Base-by-base conservation (phyloP, 805 yeast genomes). In the Diddensiella santjacobensis region DNA sequence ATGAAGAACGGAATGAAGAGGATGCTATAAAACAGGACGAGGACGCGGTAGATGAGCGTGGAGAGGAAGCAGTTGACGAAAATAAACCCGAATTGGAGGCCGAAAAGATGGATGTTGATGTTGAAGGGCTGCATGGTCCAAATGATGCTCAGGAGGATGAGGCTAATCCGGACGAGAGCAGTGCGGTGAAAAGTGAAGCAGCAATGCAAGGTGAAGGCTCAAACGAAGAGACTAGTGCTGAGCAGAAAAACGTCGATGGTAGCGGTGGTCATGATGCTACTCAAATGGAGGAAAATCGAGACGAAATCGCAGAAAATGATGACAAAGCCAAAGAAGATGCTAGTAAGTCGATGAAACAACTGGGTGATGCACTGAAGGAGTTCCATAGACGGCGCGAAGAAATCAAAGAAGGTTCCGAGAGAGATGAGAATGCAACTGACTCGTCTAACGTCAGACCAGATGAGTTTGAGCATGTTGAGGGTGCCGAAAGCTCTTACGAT, bases 321-420 rank as follows among this genome's bases (percentile, higher is more conserved):
- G 89, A 84, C 57, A 54, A 56, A 13, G 56, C 51, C 13, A 64
- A 62, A 5, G 63, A 68, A 15, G 62, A 58, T n/a, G 66, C 66
- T 30, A 63, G 64, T 20, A 69, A 88, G 58, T 80, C 95, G 0
- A 71, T 91, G 67, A 86, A 86, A 63, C 89, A 89, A 62, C 74
- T 93, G 11, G 98, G 99, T 45, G 97, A 90, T 66, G 79, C 96
- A 1, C 64, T 90, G 69, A 87, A 91, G 58, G 96, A 90, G 61
- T 91, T 85, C 69, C 95, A 91, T 63, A 84, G 87, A 62, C 84
- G 96, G 58, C 81, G 85, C 54, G 88, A 87, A 64, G 96, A 89
- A 58, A 91, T 93, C 52, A 74, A 82, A 55, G 90, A 87, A 54
- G 79, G 86, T 36, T 71, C 75, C 40, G 65, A 61, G 3, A 51